These are phyloP conservation scores for Ascochyta fabae DNA, from an alignment of 2,329 filamentous ascomycete species.

Conservation along the genomic window DNA sequence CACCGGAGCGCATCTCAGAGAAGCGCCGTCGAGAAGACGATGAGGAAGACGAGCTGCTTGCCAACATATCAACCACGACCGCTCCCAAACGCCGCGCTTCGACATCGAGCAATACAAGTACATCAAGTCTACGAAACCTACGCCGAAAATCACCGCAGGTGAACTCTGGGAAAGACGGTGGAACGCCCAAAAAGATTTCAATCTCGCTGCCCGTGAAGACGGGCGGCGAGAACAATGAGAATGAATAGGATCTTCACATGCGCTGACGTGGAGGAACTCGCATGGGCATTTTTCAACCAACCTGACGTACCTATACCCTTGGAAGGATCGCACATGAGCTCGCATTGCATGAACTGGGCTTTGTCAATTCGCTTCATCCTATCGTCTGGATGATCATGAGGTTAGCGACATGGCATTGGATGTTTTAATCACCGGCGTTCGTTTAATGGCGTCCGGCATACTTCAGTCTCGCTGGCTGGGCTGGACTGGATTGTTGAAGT, in stretches of 20 bases:
- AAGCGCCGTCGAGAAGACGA: slow-evolving; percentile 92
- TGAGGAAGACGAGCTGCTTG: slow-evolving; percentile 84
- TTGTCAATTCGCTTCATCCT: slow-evolving; percentile 18
- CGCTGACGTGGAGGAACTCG: slow-evolving; percentile 6
- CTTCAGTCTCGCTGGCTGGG: background rate
- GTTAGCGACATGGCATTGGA: slow-evolving; percentile 34
- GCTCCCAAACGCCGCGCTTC: slow-evolving; percentile 54
- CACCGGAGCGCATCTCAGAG: slow-evolving; percentile 79
- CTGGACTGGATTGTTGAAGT: background rate
- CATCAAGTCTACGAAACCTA: slow-evolving; percentile 45
- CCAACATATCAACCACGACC: slow-evolving; percentile 70
- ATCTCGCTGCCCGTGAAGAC: slow-evolving; percentile 51
- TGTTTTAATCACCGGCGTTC: slow-evolving; percentile 38
- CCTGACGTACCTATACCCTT: slow-evolving; percentile 43
- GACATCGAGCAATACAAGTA: slow-evolving; percentile 42
- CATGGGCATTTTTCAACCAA: slow-evolving; percentile 3
- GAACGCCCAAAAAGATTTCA: slow-evolving; percentile 50
- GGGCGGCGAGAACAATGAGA: slow-evolving; percentile 39
- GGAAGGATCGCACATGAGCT: slow-evolving; percentile 33
- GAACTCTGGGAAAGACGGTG: slow-evolving; percentile 52
- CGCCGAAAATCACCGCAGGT: slow-evolving; percentile 53
- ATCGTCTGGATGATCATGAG: slow-evolving; percentile 23
- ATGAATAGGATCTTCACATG: slow-evolving; percentile 25
- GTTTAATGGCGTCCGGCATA: slow-evolving; percentile 6
- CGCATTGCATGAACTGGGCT: slow-evolving; percentile 45